Percentiles rank a stretch among this genome's conserved stretches.
Evolutionary conservation across 306 rosid species (phyloP).

Genomic region (Sicyos baderoa): DNA sequence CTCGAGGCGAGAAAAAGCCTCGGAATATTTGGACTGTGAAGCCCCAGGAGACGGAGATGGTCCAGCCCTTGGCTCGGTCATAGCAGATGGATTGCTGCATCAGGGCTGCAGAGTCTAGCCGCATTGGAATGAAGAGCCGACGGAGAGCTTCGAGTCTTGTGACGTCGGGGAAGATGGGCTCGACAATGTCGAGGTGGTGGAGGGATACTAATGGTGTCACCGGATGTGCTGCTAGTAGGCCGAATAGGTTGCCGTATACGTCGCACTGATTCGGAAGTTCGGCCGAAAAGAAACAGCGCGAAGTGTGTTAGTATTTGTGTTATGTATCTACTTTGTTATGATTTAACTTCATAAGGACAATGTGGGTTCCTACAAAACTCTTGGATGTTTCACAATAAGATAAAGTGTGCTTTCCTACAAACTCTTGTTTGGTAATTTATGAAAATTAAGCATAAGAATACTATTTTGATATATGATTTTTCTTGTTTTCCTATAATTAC

Average conservation of each 20-base stretch:
- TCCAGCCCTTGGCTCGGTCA: slow-evolving; percentile 53
- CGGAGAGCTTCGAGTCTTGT: slow-evolving; percentile 62
- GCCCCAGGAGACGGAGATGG: slow-evolving; percentile 89
- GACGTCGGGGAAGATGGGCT: slow-evolving; percentile 77
- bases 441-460: too few species aligned
- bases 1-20: slow-evolving; percentile 63
- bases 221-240: slow-evolving; percentile 93
- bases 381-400: too few species aligned
- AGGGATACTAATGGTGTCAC: slow-evolving; percentile 86
- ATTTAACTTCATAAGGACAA: too few species aligned
- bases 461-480: too few species aligned
- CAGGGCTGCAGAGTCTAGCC: slow-evolving; percentile 74
- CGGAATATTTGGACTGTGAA: slow-evolving; percentile 76
- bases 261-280: slow-evolving; percentile 41
- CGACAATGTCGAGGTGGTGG: slow-evolving; percentile 95
- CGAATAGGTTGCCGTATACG: slow-evolving; percentile 83
- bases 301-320: background rate
- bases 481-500: too few species aligned
- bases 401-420: too few species aligned
- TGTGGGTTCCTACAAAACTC: too few species aligned
- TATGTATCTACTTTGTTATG: too few species aligned
- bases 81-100: slow-evolving; percentile 96
- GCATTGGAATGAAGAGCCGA: slow-evolving; percentile 58
- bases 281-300: background rate
- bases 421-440: too few species aligned